phyloP scores from a whole-genome alignment of 345 rosid genomes.

The rapeseed (Brassica napus) region Da-Ae NC_063446.1:11764501-11765000 shows the following conservation, averaged over 20 bases:
- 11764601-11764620: neutral
- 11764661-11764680: neutral
- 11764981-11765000: neutral
- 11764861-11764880: neutral
- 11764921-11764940: neutral
- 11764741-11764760: neutral
- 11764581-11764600: neutral
- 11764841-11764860: neutral
- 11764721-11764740: neutral
- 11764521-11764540: neutral
- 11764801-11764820: neutral
- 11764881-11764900: neutral
- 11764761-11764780: neutral
- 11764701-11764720: neutral
- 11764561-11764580: neutral
- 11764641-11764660: neutral
- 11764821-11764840: no score
- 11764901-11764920: neutral
- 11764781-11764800: neutral
- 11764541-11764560: neutral
- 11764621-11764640: neutral
- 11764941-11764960: neutral
- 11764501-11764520: neutral
- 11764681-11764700: neutral
- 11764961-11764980: neutral